Evolutionary conservation across 371 early-diverging fungal species (phyloP), one percentile per base, ranked within the genome.

Genomic region (Umbelopsis sp.): DNA sequence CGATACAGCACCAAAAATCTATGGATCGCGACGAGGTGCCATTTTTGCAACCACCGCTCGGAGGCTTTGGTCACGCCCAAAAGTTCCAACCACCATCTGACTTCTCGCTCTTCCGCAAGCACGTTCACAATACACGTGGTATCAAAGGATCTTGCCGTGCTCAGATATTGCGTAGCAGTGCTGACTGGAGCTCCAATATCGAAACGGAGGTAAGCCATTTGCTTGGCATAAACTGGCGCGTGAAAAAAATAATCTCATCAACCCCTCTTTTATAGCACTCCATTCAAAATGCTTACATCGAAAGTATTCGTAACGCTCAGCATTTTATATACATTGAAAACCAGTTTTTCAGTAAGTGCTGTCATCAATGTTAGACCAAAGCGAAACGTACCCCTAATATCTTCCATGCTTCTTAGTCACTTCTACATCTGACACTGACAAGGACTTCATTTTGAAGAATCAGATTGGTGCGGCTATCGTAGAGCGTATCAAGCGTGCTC

Each of bases 291-390:
- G 97, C 96, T 1, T 97, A 98, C 72, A 70, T 90, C 48, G 83
- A 84, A 35, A 75, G 86, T 65, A 98, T 98, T 70, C 74, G 75
- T 52, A 81, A 80, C 37, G 87, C 97, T 9, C 76, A 94, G 74
- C 92, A 94, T 70, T 96, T 89, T 76, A 84, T 98, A 50, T 97
- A 98, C 76, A 97, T 98, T 71, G 97, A 98, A 74, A 97, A 98
- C 74, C 97, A 98, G 79, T 97, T 97, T 80, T 97, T 97, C 75
- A 91, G 92, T 87, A 84, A 85, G 81, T 69, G 16, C 45, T 57
- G 53, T 44, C 1, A 44, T 67, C 7, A 41, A 24, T 1, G 7
- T 41, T 41, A 12, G 12, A 12, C 70, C 62, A 38, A 24, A 37
- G 7, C 18, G 35, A 41, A 41, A 41, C 41, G 12, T 41, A 41